Percentiles rank a stretch among this genome's conserved stretches.
These are phyloP conservation scores for Debaryomyces hansenii DNA, from an alignment of 805 yeast genomes.

Conservation along the genomic window DNA sequence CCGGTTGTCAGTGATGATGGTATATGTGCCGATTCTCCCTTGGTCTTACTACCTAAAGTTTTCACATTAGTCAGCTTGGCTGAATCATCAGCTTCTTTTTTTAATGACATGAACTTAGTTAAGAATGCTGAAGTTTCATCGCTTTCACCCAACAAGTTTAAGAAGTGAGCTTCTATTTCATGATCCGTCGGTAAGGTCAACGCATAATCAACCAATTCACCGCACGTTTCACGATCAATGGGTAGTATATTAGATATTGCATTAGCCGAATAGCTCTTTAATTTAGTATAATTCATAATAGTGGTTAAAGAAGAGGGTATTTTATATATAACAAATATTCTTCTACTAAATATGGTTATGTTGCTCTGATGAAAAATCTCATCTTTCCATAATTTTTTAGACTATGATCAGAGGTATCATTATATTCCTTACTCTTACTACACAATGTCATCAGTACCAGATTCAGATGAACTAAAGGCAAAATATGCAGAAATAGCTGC, in stretches of 20 bases:
- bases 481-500: slow-evolving; percentile 31
- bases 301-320: too few relatives aligned
- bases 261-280: slow-evolving; percentile 24
- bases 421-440: too few relatives aligned
- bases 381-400: neutral
- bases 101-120: slow-evolving; percentile 40
- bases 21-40: neutral
- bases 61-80: neutral
- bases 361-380: neutral
- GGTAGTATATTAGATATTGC: slow-evolving; percentile 47
- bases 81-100: slow-evolving; percentile 26
- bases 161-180: slow-evolving; percentile 52
- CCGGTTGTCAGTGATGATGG: neutral
- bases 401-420: too few relatives aligned
- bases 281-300: slow-evolving; percentile 11
- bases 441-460: slow-evolving; percentile 6
- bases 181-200: slow-evolving; percentile 45
- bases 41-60: neutral
- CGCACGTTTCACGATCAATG: slow-evolving; percentile 54
- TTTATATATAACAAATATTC: too few relatives aligned
- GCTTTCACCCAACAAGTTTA: slow-evolving; percentile 57
- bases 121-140: slow-evolving; percentile 52
- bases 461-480: slow-evolving; percentile 20
- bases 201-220: slow-evolving; percentile 57
- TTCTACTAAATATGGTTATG: neutral